Conservation (phyloP, 805 yeast species). For the Wickerhamiella sorbophila region DNA sequence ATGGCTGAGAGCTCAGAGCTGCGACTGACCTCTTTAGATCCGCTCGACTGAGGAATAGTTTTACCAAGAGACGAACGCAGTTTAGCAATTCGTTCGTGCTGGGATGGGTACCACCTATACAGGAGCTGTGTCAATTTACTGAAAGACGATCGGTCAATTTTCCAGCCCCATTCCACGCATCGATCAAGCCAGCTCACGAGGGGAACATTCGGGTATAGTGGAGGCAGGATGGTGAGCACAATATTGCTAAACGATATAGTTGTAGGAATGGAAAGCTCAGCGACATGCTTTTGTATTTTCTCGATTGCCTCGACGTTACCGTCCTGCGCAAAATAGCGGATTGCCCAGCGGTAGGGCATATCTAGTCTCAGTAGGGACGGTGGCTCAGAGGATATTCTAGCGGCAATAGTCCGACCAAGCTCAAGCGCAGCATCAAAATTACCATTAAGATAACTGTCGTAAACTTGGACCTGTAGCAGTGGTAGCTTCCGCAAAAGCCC, state of each 20-base stretch:
- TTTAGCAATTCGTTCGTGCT: not conserved
- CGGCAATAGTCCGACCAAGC: constrained; percentile 4
- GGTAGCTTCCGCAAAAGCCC: not conserved
- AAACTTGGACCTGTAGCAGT: constrained; percentile 2
- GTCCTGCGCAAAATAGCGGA: constrained; percentile 2
- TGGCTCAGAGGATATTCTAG: not conserved
- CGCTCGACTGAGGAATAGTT: not conserved
- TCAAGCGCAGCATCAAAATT: constrained; percentile 4
- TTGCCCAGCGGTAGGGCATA: constrained; percentile 8
- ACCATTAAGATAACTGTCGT: not conserved
- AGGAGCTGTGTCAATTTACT: not conserved
- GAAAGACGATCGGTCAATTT: constrained; percentile 1
- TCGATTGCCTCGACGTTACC: constrained; percentile 7
- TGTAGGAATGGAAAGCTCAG: constrained; percentile 1
- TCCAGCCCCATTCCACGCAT: constrained; percentile 13
- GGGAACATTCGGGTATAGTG: constrained; percentile 7
- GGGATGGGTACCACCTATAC: not conserved
- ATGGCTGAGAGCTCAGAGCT: not conserved
- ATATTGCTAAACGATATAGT: constrained; percentile 9
- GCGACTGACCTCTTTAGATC: not conserved
- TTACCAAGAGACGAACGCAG: not conserved
- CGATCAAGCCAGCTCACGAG: constrained; percentile 11
- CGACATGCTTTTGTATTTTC: constrained; percentile 7
- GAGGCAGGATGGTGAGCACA: constrained; percentile 10
- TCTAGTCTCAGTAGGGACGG: not conserved